Conservation (phyloP, 371 early-diverging fungal species). For the Dinochytrium kinnereticum region DNA sequence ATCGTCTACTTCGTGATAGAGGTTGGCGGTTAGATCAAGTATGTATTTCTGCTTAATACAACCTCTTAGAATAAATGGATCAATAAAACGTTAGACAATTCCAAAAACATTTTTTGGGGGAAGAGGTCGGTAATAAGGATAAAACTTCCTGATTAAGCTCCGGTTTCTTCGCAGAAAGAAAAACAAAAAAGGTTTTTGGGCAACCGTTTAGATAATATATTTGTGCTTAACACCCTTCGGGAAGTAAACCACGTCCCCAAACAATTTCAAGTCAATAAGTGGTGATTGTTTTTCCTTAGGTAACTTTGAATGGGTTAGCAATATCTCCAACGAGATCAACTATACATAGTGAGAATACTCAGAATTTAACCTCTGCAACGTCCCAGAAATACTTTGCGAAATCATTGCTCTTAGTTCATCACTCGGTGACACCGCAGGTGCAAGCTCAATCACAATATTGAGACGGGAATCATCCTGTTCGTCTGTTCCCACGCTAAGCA, state of each 20-base stretch:
- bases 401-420: neutral
- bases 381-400: neutral
- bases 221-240: constrained; percentile 16
- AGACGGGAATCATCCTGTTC: constrained; percentile 24
- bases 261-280: constrained; percentile 2
- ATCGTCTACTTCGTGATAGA: no score
- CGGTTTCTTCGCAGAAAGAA: no score
- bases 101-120: neutral
- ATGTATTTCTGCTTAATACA: no score
- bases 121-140: neutral
- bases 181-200: no score
- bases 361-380: constrained; percentile 16
- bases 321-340: no score
- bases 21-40: no score
- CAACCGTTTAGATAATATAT: neutral
- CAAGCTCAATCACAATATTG: constrained; percentile 3
- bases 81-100: no score
- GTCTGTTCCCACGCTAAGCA: constrained; percentile 21
- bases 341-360: constrained; percentile 28
- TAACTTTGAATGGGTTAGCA: no score
- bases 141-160: no score
- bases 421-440: neutral
- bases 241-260: constrained; percentile 20
- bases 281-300: no score
- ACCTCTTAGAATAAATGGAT: no score